Evolutionary conservation across 1,139 yeast species (phyloP), one percentile per base, ranked within the genome.

Genomic region (Kurtzmaniella quercitrusa): DNA sequence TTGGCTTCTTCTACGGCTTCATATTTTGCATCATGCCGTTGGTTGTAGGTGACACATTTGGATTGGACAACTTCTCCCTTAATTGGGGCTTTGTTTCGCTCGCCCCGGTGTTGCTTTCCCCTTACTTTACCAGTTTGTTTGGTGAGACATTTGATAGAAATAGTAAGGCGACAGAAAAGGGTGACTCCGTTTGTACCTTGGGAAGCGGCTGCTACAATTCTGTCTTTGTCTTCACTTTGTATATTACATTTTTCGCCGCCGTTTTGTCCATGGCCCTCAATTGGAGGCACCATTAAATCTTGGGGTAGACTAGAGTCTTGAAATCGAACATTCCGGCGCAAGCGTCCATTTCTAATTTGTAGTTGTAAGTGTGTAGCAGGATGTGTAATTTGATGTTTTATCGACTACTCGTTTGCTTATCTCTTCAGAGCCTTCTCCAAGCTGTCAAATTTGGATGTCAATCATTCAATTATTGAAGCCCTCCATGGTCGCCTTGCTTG

Each of bases 1-100:
- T 75, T 12, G 85, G 85, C 0, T 63, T 77, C 40, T 77, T 78
- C 39, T 80, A 80, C 55, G 85, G 85, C 0, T 77, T 77, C 49
- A 67, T 77, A 2, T 79, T 79, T 60, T 76, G 82, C 49, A 66
- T 78, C 5, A 66, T 76, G 64, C 85, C 85, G 14, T 71, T 77
- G 17, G 70, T 80, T n/a, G 74, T 79, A 5, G 77, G 82, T 4
- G 85, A 80, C 48, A 58, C 66, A 10, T 80, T 79, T 60, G 85
- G 85, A 1, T 70, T 79, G 65, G 69, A 66, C 9, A 68, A 69
- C 41, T 79, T 77, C 52, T 74, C 82, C 1, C 72, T 68, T 47
- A 77, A 79, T 46, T 80, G 83, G 83, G 85, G 85, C 1, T 56
- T 78, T 24, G 70, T 78, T 27, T 72, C 75, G 17, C 53, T 78